These are phyloP conservation scores for Ailanthus altissimus DNA, from an alignment of 345 rosid species.

Conservation along the genomic window DNA sequence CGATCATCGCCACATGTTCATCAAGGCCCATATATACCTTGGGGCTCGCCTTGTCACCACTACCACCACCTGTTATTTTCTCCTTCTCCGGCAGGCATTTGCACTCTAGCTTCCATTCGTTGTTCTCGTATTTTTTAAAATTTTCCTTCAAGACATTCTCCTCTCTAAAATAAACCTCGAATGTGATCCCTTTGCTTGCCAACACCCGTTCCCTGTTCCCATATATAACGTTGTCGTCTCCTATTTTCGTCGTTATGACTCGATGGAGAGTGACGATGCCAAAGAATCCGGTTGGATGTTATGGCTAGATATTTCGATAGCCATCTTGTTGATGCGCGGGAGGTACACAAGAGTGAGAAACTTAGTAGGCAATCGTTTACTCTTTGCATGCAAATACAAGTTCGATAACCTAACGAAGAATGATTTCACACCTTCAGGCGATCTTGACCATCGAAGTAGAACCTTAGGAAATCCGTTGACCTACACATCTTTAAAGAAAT, in stretches of 20 bases:
- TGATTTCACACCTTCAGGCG: constrained; percentile 56
- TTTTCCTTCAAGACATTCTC: constrained; percentile 64
- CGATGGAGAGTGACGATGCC: constrained; percentile 69
- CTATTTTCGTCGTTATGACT: constrained; percentile 34
- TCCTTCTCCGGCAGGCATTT: constrained; percentile 46
- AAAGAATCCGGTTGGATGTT: constrained; percentile 55
- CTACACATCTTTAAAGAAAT: constrained; percentile 48
- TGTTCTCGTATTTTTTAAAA: constrained; percentile 50
- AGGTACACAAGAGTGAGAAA: constrained; percentile 72
- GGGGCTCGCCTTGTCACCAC: constrained; percentile 23
- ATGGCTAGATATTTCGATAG: constrained; percentile 58
- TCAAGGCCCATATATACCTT: constrained; percentile 66
- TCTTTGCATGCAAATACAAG: constrained; percentile 17
- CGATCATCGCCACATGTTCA: constrained; percentile 50
- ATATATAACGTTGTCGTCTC: constrained; percentile 43
- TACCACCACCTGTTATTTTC: neutral
- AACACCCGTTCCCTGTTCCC: constrained; percentile 64
- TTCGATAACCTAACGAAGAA: constrained; percentile 57
- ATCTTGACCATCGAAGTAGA: constrained; percentile 21
- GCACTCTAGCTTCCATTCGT: constrained; percentile 62
- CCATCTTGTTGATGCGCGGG: constrained; percentile 56
- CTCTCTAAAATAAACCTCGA: constrained; percentile 65
- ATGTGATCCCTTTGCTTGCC: constrained; percentile 58
- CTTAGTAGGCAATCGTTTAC: constrained; percentile 35
- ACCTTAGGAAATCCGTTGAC: constrained; percentile 44